Conservation (phyloP, 1,284 basidiomycete genomes). For the Microbotryum violaceum region DNA sequence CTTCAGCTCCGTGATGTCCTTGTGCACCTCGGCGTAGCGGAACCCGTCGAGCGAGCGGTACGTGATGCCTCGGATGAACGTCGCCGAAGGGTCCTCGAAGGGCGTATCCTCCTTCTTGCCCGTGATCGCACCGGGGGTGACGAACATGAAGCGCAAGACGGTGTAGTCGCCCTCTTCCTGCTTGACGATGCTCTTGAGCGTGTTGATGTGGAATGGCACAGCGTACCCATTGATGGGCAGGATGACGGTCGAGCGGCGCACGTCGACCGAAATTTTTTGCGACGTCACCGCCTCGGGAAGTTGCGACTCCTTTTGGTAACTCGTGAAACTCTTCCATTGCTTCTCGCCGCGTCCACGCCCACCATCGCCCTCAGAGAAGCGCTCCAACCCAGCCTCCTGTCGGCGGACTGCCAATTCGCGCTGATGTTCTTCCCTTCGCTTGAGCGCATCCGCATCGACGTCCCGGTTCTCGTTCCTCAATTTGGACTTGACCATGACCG, state of each 20-base stretch:
- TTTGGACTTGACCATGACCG: constrained; percentile 51
- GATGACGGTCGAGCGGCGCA: constrained; percentile 80
- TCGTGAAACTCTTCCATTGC: constrained; percentile 90
- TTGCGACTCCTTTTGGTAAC: constrained; percentile 88
- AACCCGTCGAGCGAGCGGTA: constrained; percentile 85
- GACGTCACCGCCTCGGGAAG: constrained; percentile 71
- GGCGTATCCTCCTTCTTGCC: constrained; percentile 99
- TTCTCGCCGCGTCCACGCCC: constrained; percentile 57
- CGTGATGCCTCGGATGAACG: constrained; percentile 90
- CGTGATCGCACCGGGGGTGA: constrained; percentile 92
- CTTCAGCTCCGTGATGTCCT: constrained; percentile 90
- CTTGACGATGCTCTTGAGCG: constrained; percentile 96
- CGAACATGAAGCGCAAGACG: constrained; percentile 94
- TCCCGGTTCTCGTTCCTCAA: constrained; percentile 70
- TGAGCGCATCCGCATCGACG: constrained; percentile 58
- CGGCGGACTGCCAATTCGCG: constrained; percentile 69
- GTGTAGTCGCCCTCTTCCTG: constrained; percentile 94
- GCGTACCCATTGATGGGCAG: constrained; percentile 91
- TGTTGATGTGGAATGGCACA: constrained; percentile 97
- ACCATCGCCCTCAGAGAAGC: constrained; percentile 67
- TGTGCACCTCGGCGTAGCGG: constrained; percentile 80
- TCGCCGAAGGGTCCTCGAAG: constrained; percentile 94
- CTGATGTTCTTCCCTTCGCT: constrained; percentile 80
- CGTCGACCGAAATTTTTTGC: constrained; percentile 80
- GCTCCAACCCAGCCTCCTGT: constrained; percentile 73